These are phyloP conservation scores for Helotiales sp. DNA, from an alignment of 2,329 filamentous ascomycete species.

Conservation along the genomic window DNA sequence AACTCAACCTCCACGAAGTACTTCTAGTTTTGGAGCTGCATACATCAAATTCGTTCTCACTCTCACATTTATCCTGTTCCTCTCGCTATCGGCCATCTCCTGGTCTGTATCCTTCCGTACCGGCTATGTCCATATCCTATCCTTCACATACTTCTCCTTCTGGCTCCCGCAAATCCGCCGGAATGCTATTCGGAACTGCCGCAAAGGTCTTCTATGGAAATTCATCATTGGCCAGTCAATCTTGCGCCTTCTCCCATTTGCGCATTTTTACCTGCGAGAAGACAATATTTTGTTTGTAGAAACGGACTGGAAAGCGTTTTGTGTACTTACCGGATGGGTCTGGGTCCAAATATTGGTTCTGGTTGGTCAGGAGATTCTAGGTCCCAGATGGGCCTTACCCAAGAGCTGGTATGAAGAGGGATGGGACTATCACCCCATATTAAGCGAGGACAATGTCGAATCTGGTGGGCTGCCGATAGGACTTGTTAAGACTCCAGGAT, in stretches of 20 bases:
- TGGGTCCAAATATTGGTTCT: slow-evolving; percentile 85
- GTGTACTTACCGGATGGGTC: slow-evolving; percentile 74
- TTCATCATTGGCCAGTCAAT: slow-evolving; percentile 86
- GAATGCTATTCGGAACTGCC: slow-evolving; percentile 89
- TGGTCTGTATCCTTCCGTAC: slow-evolving; percentile 63
- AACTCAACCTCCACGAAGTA: slow-evolving; percentile 27
- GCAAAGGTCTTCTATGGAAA: slow-evolving; percentile 87
- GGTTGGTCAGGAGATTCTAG: slow-evolving; percentile 81
- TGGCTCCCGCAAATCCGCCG: slow-evolving; percentile 93
- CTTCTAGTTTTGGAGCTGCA: slow-evolving; percentile 57
- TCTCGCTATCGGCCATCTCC: slow-evolving; percentile 63
- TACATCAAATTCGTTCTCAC: slow-evolving; percentile 62
- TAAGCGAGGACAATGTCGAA: slow-evolving; percentile 82
- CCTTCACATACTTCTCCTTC: slow-evolving; percentile 82
- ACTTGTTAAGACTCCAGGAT: slow-evolving; percentile 51
- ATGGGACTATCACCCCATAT: slow-evolving; percentile 93
- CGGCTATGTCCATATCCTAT: slow-evolving; percentile 65
- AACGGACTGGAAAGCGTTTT: slow-evolving; percentile 68
- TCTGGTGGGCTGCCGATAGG: slow-evolving; percentile 82
- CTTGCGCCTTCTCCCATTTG: slow-evolving; percentile 77
- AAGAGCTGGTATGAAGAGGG: slow-evolving; percentile 71
- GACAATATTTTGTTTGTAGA: slow-evolving; percentile 83
- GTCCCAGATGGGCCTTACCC: slow-evolving; percentile 84
- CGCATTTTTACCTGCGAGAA: slow-evolving; percentile 80
- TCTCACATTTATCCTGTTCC: slow-evolving; percentile 60